These are phyloP conservation scores for Acanthamoeba healyi DNA, from an alignment of 208 protist species.

Conservation along the genomic window DNA sequence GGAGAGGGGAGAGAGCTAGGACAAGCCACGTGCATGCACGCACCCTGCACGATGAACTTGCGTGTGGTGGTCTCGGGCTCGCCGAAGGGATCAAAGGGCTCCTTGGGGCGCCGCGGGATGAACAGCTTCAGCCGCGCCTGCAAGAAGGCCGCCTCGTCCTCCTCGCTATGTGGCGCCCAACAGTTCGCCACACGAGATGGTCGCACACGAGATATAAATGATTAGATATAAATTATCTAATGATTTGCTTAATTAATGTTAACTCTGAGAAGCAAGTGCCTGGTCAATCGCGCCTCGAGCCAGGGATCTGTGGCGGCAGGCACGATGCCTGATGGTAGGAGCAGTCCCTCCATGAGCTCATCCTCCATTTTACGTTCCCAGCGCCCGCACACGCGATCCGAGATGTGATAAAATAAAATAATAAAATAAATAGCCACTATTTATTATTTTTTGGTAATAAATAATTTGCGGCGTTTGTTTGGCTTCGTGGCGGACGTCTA, in stretches of 20 bases:
- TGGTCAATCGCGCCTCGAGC: conserved; percentile 31
- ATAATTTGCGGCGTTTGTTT: too few relatives aligned
- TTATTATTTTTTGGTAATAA: neutral
- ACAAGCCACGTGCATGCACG: neutral
- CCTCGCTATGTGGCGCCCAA: too few relatives aligned
- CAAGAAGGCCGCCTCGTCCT: conserved; percentile 56
- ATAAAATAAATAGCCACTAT: neutral
- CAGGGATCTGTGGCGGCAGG: conserved; percentile 17
- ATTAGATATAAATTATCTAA: too few relatives aligned
- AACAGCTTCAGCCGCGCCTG: conserved; percentile 48
- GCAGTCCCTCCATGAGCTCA: conserved; percentile 2
- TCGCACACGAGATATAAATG: too few relatives aligned
- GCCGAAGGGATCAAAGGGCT: conserved; percentile 41
- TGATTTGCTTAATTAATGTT: too few relatives aligned
- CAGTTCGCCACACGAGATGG: too few relatives aligned
- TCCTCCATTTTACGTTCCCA: conserved; percentile 18
- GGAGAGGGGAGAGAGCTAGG: too few relatives aligned
- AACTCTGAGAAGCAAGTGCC: too few relatives aligned
- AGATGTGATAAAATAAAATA: neutral
- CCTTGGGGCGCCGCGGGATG: conserved; percentile 28
- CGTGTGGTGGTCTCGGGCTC: neutral
- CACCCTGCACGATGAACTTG: conserved; percentile 55
- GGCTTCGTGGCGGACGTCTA: too few relatives aligned
- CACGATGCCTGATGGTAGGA: neutral
- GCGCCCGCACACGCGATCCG: too few relatives aligned